These are phyloP conservation scores for Leptographium wingfieldii DNA, from an alignment of 2,329 filamentous ascomycete genomes.

Conservation along the genomic window DNA sequence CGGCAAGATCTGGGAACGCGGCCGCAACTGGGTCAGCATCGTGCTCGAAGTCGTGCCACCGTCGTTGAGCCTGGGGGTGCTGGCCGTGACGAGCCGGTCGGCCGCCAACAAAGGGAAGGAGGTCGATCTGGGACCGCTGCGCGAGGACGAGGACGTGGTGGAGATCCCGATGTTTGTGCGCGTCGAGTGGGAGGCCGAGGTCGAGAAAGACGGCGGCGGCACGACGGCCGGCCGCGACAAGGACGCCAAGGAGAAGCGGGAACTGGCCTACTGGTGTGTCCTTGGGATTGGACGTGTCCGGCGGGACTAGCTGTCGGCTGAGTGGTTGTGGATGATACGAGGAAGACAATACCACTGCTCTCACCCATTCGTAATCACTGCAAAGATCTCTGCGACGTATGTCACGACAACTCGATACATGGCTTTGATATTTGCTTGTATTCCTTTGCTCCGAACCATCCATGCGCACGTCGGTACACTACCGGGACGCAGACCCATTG, in stretches of 20 bases:
- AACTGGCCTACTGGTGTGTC: conserved; percentile 93
- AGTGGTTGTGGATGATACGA: background rate
- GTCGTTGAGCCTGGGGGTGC: conserved; percentile 30
- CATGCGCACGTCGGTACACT: no score
- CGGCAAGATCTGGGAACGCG: conserved; percentile 92
- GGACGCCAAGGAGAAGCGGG: conserved; percentile 62
- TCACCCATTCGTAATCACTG: no score
- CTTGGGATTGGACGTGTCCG: conserved; percentile 75
- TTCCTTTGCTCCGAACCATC: background rate
- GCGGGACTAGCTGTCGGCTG: conserved; percentile 22
- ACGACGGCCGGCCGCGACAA: conserved; percentile 34
- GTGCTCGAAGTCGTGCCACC: conserved; percentile 78
- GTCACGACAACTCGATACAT: background rate
- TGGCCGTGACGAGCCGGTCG: conserved; percentile 15
- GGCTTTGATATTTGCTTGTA: background rate
- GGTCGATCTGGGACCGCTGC: conserved; percentile 33
- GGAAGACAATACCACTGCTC: background rate
- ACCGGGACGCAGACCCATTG: no score
- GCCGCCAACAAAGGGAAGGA: conserved; percentile 14
- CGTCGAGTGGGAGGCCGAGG: conserved; percentile 75
- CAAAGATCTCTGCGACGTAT: background rate
- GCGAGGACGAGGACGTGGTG: conserved; percentile 50
- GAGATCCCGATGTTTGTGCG: conserved; percentile 94
- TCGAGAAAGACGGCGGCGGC: conserved; percentile 49
- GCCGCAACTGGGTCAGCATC: conserved; percentile 88